Evolutionary conservation across 129 eudicot species (phyloP).

Genomic region (Kitagawia praeruptora): DNA sequence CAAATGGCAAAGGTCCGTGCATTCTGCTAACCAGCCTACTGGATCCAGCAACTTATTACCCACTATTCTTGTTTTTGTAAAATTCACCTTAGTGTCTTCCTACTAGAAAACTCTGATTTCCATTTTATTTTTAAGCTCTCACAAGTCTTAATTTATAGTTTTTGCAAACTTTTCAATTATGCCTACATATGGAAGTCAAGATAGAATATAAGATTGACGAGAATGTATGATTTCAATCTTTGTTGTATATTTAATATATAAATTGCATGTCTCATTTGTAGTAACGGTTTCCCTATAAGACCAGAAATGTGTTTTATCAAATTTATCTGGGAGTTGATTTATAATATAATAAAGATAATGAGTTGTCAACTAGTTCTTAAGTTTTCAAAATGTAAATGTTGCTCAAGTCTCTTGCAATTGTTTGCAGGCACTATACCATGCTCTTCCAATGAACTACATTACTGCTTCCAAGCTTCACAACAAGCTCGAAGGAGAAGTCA

Average conservation of each 20-base stretch:
- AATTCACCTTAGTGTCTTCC: background rate
- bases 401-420: slow-evolving; percentile 4
- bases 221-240: background rate
- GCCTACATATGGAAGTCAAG: background rate
- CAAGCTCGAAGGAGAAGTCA: slow-evolving; percentile 81
- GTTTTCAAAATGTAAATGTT: background rate
- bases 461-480: slow-evolving; percentile 62
- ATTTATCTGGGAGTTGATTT: background rate
- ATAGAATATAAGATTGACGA: background rate
- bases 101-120: background rate
- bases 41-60: background rate
- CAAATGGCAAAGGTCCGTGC: background rate
- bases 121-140: background rate
- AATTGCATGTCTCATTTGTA: background rate
- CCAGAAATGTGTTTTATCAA: background rate
- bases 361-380: background rate
- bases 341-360: background rate
- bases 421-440: slow-evolving; percentile 75
- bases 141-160: background rate
- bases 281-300: background rate
- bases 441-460: slow-evolving; percentile 76
- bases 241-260: background rate
- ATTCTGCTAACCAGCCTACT: no score
- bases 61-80: no score
- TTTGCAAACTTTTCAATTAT: background rate